Percentiles rank a stretch among this genome's conserved stretches.
Evolutionary conservation across 2,329 filamentous ascomycete genomes (phyloP).

Genomic region (Sporothrix mexicana): DNA sequence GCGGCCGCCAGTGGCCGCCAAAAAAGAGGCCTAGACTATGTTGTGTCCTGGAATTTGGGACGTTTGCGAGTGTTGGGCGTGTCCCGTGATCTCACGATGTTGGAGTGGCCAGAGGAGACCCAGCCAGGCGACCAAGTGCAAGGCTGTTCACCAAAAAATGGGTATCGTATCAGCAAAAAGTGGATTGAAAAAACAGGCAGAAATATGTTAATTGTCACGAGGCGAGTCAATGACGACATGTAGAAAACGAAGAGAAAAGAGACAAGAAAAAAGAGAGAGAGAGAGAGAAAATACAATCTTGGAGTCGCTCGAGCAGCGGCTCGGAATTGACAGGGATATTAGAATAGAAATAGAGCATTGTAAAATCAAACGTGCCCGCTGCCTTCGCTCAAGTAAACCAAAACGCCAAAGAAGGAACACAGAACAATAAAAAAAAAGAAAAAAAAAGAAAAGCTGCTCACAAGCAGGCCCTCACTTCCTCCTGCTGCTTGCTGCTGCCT

Average conservation of each 20-base stretch:
- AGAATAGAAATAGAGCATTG: not conserved
- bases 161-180: not conserved
- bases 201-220: not conserved
- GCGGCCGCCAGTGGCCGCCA: not conserved
- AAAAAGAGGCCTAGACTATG: not conserved
- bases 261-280: too few relatives aligned
- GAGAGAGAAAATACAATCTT: not conserved
- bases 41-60: not conserved
- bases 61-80: too few relatives aligned
- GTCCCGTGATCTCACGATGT: not conserved
- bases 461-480: not conserved
- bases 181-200: not conserved
- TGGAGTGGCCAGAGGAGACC: not conserved
- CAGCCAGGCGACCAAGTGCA: conserved; percentile 1
- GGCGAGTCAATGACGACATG: too few relatives aligned
- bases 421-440: not conserved
- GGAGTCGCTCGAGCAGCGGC: not conserved
- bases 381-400: not conserved
- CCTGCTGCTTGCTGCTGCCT: not conserved
- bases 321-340: not conserved
- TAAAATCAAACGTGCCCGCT: not conserved
- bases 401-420: not conserved
- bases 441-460: not conserved
- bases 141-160: not conserved
- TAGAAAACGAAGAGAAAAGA: too few relatives aligned